phyloP scores from a whole-genome alignment of 345 rosid genomes.

The Eutrema japonicum region DNA sequence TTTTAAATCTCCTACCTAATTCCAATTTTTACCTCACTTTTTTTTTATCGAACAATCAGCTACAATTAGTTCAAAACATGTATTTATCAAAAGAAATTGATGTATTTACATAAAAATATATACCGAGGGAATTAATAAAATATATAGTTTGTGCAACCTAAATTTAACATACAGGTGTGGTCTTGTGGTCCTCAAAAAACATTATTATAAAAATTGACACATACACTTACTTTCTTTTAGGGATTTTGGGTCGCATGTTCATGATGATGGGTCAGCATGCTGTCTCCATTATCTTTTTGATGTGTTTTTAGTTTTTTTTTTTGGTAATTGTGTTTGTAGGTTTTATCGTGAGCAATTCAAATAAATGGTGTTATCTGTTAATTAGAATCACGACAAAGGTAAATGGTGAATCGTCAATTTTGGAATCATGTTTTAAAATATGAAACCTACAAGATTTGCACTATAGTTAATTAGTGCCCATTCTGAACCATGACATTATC shows the following conservation, averaged over 20 bases:
- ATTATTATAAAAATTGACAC: slow-evolving; percentile 19
- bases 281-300: slow-evolving; percentile 37
- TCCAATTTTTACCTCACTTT: slow-evolving; percentile 20
- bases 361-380: not conserved
- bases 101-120: slow-evolving; percentile 7
- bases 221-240: slow-evolving; percentile 18
- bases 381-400: slow-evolving; percentile 1
- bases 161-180: slow-evolving; percentile 5
- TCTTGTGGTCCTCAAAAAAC: slow-evolving; percentile 31
- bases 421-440: slow-evolving; percentile 3
- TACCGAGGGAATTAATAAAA: not conserved
- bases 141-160: slow-evolving; percentile 19
- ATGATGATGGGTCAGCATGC: slow-evolving; percentile 37
- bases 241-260: slow-evolving; percentile 43
- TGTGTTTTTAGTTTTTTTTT: not conserved
- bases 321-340: not conserved
- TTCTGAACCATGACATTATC: too few species aligned
- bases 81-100: slow-evolving; percentile 24
- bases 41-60: not conserved
- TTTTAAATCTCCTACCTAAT: slow-evolving; percentile 30
- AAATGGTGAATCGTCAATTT: not conserved
- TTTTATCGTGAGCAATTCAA: not conserved
- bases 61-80: slow-evolving; percentile 16
- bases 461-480: not conserved
- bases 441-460: slow-evolving; percentile 8